These are phyloP conservation scores for Aspergillus terreus DNA, from an alignment of 2,329 filamentous ascomycete species.

Conservation along the genomic window DNA sequence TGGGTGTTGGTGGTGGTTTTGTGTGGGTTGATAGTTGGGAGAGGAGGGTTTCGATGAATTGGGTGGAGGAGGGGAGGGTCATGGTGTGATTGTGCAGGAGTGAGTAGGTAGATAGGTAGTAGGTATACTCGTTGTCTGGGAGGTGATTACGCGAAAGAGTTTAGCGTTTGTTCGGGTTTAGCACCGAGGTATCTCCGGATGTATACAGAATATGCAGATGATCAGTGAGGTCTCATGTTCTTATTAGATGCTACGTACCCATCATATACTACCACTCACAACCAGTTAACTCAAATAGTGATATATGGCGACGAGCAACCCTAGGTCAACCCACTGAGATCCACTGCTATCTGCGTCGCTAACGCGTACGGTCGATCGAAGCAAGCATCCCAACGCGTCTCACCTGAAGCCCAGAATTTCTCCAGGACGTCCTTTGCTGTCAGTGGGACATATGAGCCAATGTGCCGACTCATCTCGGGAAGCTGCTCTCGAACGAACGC, in stretches of 20 bases:
- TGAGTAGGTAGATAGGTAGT: no score
- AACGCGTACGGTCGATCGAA: constrained; percentile 35
- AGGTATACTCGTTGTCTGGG: no score
- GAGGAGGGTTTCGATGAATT: constrained; percentile 7
- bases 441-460: constrained; percentile 29
- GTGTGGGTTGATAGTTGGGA: constrained; percentile 17
- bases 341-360: constrained; percentile 13
- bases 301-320: no score
- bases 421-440: constrained; percentile 29
- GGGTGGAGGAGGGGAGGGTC: neutral
- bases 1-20: neutral
- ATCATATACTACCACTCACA: no score
- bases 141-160: no score
- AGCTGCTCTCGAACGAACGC: constrained; percentile 27
- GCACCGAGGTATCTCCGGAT: no score
- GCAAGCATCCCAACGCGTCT: constrained; percentile 36
- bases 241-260: no score
- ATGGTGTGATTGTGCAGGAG: no score
- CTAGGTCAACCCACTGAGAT: constrained; percentile 1
- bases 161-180: no score
- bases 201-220: no score
- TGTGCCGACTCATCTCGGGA: constrained; percentile 20
- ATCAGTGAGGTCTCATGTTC: no score
- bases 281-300: no score
- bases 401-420: constrained; percentile 32